Evolutionary conservation across 176 grass and related monocot genomes (phyloP).

Genomic region (Triticum urartu): DNA sequence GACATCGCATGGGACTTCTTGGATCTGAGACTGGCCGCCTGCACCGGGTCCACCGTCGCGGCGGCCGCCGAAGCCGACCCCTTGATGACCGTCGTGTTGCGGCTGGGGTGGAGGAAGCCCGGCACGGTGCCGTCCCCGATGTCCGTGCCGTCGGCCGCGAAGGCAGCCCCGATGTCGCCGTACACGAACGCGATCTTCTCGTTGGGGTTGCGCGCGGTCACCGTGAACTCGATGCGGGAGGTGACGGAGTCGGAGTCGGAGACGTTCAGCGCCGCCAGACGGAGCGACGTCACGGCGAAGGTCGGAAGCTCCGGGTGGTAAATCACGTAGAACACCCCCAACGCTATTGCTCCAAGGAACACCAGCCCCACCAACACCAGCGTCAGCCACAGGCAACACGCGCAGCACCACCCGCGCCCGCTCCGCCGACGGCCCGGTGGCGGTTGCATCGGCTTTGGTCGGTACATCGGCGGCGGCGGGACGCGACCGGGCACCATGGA

Average conservation of each 20-base stretch:
- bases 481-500: conserved; percentile 52
- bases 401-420: conserved; percentile 76
- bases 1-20: conserved; percentile 50
- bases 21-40: conserved; percentile 63
- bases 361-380: conserved; percentile 59
- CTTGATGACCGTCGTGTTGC: conserved; percentile 75
- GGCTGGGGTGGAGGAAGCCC: conserved; percentile 60
- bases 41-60: conserved; percentile 54
- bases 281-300: conserved; percentile 81
- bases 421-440: conserved; percentile 33
- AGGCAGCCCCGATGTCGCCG: conserved; percentile 65
- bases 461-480: conserved; percentile 52
- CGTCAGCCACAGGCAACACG: conserved; percentile 75
- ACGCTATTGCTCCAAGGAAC: conserved; percentile 73
- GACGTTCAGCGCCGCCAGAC: conserved; percentile 62
- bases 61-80: conserved; percentile 37
- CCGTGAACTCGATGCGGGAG: conserved; percentile 77
- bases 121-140: conserved; percentile 68
- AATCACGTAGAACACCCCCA: conserved; percentile 78
- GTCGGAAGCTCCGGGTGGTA: conserved; percentile 72
- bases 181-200: conserved; percentile 75
- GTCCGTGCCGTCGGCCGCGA: conserved; percentile 43
- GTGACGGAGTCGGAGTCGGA: conserved; percentile 73
- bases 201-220: conserved; percentile 87
- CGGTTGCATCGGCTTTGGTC: conserved; percentile 49